Conservation (phyloP, 1,284 basidiomycete species). For the Marasmius oreades region DNA sequence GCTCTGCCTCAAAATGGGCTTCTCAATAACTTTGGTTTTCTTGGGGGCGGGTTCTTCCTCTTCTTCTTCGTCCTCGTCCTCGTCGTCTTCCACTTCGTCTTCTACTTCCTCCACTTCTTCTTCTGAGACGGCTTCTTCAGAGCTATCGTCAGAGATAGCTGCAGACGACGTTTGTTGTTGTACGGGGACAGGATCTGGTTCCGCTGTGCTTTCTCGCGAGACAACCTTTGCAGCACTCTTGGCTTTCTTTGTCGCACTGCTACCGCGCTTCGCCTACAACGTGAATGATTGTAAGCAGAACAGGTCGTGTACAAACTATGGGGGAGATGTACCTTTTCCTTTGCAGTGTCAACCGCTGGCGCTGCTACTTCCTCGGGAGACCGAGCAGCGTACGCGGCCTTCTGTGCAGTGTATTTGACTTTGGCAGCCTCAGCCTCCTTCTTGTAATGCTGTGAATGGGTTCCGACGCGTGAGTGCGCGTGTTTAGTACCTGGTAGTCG, state of each 20-base stretch:
- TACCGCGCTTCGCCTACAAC: background rate
- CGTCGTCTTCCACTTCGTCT: constrained; percentile 9
- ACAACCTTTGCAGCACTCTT: background rate
- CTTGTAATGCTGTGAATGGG: constrained; percentile 31
- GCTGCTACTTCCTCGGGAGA: constrained; percentile 43
- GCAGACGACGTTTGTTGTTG: constrained; percentile 2
- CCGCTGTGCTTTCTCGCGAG: background rate
- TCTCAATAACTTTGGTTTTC: constrained; percentile 5
- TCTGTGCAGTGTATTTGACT: constrained; percentile 43
- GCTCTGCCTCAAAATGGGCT: constrained; percentile 2
- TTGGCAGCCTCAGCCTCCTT: constrained; percentile 40
- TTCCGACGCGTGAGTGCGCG: constrained; percentile 18
- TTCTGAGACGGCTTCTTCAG: background rate
- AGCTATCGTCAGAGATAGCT: background rate
- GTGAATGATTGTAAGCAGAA: background rate
- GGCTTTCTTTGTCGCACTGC: background rate
- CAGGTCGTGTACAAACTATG: background rate
- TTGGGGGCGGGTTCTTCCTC: constrained; percentile 4
- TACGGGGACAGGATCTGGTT: background rate
- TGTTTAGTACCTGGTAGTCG: constrained; percentile 9
- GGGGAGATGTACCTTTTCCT: constrained; percentile 30
- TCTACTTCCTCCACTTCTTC: constrained; percentile 13
- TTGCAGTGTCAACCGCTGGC: constrained; percentile 36
- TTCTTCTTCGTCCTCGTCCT: constrained; percentile 10
- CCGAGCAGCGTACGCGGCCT: constrained; percentile 50